phyloP scores from a whole-genome alignment of 2,329 filamentous ascomycete genomes.

The Cyanodermella asteris region DNA sequence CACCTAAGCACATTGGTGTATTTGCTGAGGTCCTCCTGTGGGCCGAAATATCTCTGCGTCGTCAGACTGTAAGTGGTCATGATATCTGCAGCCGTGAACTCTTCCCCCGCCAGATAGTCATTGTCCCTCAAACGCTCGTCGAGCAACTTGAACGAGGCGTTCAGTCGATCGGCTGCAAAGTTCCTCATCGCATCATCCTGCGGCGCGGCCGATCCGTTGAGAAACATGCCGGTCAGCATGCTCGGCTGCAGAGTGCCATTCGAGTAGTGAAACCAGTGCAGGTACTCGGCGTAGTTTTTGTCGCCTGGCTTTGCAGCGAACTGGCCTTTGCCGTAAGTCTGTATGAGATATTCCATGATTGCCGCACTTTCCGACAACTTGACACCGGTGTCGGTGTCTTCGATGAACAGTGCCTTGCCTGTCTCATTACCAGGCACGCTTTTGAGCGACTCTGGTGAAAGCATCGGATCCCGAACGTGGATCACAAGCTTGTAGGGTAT shows the following conservation, averaged over 20 bases:
- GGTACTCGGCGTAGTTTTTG: constrained; percentile 33
- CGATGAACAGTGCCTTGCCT: constrained; percentile 37
- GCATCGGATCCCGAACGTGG: constrained; percentile 25
- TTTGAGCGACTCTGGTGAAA: constrained; percentile 19
- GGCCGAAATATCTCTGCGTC: too few relatives aligned
- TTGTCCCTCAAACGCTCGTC: constrained; percentile 27
- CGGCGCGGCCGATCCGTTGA: constrained; percentile 7
- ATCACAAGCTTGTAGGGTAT: constrained; percentile 29
- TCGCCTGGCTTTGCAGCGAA: constrained; percentile 25
- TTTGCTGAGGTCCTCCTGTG: too few relatives aligned
- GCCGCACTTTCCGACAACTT: constrained; percentile 38
- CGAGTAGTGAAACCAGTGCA: constrained; percentile 43
- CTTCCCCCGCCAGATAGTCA: constrained; percentile 35
- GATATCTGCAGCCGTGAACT: constrained; percentile 44
- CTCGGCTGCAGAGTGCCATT: constrained; percentile 24
- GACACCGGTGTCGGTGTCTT: constrained; percentile 31
- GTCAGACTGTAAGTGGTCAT: constrained; percentile 41
- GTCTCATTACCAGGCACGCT: constrained; percentile 26
- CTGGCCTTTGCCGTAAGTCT: constrained; percentile 28
- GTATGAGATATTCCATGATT: constrained; percentile 38
- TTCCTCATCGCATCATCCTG: constrained; percentile 11
- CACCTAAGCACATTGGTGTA: too few relatives aligned
- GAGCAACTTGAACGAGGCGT: constrained; percentile 16
- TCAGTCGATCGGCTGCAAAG: constrained; percentile 6
- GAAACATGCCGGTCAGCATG: constrained; percentile 18